Evolutionary conservation across 2,329 filamentous ascomycete genomes (phyloP), one percentile per base, ranked within the genome.

Genomic region (Ophiostoma sp.): DNA sequence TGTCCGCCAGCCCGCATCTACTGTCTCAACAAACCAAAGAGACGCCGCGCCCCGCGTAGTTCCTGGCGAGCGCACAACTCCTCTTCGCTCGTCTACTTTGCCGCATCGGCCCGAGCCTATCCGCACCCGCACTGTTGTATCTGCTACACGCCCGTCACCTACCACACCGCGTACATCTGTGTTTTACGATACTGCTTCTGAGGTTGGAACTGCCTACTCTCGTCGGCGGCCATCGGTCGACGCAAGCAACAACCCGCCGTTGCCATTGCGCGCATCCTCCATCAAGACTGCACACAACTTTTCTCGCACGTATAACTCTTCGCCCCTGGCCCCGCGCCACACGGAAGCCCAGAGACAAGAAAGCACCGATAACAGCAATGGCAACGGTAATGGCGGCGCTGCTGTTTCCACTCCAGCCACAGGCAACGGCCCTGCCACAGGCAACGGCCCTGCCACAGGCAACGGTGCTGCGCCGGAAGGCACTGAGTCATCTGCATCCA

Each of bases 401-500:
- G 55, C 40, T 4, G 73, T 81, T 12, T 18, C 60, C 4, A 42
- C 60, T 7, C 60, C 60, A 9, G 40, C n/a, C 58, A 41, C 58
- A 4, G 47, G 11, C 64, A 66, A 38, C 49, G 45, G 36, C 6
- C n/a, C n/a, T n/a, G n/a, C n/a, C n/a, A 36, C 38, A 16, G 36
- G 44, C 65, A 52, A 66, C 64, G 27, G 27, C 27, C 27, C 27
- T 27, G 36, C 45, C n/a, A 49, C 38, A 16, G 55, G 52, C 14
- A 58, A 40, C 36, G 40, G 52, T 14, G 45, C 64, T 18, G 64
- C 36, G 2, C 73, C 81, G 41, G 88, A 93, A 74, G 89, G 89
- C 8, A 93, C 92, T 0, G 92, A 95, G 74, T 98, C 95, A 0
- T 94, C 90, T 0, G 84, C 90, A 45, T 98, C 95, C 0, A 95